Evolutionary conservation across 257 asterid species (phyloP), one percentile per base, ranked within the genome.

Genomic region (Craterostigma plantagineum): DNA sequence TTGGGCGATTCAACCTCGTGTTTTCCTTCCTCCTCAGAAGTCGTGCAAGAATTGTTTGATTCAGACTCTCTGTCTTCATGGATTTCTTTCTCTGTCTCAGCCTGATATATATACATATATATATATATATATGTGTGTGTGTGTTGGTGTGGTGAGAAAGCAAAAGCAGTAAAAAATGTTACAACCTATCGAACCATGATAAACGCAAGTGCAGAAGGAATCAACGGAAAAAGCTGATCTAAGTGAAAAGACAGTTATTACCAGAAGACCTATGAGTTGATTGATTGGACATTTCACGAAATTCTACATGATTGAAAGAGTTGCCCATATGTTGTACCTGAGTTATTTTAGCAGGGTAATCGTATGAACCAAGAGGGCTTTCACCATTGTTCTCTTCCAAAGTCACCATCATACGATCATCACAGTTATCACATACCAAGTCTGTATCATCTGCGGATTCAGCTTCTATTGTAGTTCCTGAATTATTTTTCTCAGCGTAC

Each of bases 11-110:
- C 62, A 11, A 45, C 46, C 35, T 14, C 30, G 6, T 2, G 57
- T 14, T 36, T 44, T 46, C 57, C 27, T 14, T 51, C 70, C 60
- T 52, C 72, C 35, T 43, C 52, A 46, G 50, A 42, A 55, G 48
- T 47, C 34, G 14, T 1, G 10, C 67, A 52, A 53, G 68, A 6
- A 23, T 23, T 27, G 58, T 46, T 46, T 43, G 71, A 57, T 41
- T 46, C 16, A 42, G 69, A 77, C 61, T 73, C 92, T 68, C 55
- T 64, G 14, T 42, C 55, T 61, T 41, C 68, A 43, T 41, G 35
- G 58, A 77, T 86, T 68, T 75, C 75, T 52, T 34, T 53, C 65
- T 81, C 68, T 38, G 81, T 91, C 43, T 46, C 62, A 45, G 62
- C 68, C 97, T 81, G 70, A 55, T 58, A 72, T 44, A 23, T 23